phyloP scores from a whole-genome alignment of 192 early-diverging fungal genomes.

The Allomyces arbusculus region DNA sequence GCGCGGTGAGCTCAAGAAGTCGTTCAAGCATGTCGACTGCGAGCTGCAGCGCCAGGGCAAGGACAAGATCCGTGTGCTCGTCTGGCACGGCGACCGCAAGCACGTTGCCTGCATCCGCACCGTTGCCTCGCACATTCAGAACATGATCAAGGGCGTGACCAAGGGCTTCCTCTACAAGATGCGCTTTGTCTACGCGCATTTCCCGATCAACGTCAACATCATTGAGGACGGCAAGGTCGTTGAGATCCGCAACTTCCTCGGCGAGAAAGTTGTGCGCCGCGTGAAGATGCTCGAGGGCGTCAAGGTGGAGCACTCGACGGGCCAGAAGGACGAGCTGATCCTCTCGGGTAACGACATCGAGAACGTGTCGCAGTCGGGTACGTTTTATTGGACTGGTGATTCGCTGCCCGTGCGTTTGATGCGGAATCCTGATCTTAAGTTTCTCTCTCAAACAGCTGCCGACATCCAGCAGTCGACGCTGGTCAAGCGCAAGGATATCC shows the following conservation, averaged over 20 bases:
- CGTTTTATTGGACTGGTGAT: slow-evolving; percentile 1
- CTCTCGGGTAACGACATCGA: slow-evolving; percentile 85
- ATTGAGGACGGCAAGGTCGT: slow-evolving; percentile 47
- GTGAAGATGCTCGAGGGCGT: slow-evolving; percentile 76
- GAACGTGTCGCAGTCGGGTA: slow-evolving; percentile 80
- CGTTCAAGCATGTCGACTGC: slow-evolving; percentile 83
- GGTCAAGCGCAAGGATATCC: slow-evolving; percentile 99
- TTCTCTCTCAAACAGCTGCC: slow-evolving; percentile 39
- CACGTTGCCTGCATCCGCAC: slow-evolving; percentile 97
- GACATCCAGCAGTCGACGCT: slow-evolving; percentile 81
- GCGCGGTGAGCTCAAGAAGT: slow-evolving; percentile 71
- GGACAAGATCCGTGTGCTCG: slow-evolving; percentile 60
- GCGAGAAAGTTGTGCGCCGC: slow-evolving; percentile 78
- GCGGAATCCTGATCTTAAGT: not conserved
- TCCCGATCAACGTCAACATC: slow-evolving; percentile 94
- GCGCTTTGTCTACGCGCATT: slow-evolving; percentile 97
- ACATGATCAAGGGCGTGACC: slow-evolving; percentile 96
- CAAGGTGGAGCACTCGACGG: slow-evolving; percentile 47
- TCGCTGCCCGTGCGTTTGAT: not conserved
- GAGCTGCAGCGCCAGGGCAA: slow-evolving; percentile 54
- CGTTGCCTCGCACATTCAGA: slow-evolving; percentile 80
- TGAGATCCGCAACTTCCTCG: slow-evolving; percentile 98
- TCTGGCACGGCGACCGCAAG: slow-evolving; percentile 92
- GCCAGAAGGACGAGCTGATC: slow-evolving; percentile 86
- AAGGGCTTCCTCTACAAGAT: slow-evolving; percentile 99